A percentile compares a stretch with the other conserved stretches of the same genome.
These are phyloP conservation scores for Arthrobotrys sinensis DNA, from an alignment of 2,329 filamentous ascomycete genomes.

Conservation along the genomic window DNA sequence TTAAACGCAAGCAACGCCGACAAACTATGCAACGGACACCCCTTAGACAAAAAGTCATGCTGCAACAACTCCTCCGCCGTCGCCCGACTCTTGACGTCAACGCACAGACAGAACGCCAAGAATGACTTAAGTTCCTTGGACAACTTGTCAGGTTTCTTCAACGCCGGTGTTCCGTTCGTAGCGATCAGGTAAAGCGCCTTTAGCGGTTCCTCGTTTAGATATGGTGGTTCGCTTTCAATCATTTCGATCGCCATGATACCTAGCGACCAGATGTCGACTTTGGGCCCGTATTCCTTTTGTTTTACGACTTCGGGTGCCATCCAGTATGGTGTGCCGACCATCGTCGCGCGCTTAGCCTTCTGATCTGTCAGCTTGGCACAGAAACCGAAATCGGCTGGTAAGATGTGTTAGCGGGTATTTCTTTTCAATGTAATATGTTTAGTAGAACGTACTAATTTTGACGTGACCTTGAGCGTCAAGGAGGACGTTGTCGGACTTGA, in stretches of 20 bases:
- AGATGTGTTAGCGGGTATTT: slow-evolving; percentile 31
- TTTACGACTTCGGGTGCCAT: slow-evolving; percentile 99
- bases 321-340: slow-evolving; percentile 99
- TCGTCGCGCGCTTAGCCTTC: slow-evolving; percentile 96
- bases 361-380: slow-evolving; percentile 98
- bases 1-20: slow-evolving; percentile 91
- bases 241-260: slow-evolving; percentile 99
- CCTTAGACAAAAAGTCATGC: slow-evolving; percentile 94
- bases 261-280: slow-evolving; percentile 98
- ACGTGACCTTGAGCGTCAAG: slow-evolving; percentile 94
- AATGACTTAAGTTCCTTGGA: slow-evolving; percentile 98
- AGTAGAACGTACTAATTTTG: slow-evolving; percentile 85
- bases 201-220: slow-evolving; percentile 96
- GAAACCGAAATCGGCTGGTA: slow-evolving; percentile 96
- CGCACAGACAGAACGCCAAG: slow-evolving; percentile 94
- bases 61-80: slow-evolving; percentile 89
- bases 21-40: slow-evolving; percentile 85
- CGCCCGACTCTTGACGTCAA: slow-evolving; percentile 94
- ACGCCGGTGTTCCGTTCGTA: slow-evolving; percentile 93
- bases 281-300: slow-evolving; percentile 98
- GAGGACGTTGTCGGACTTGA: slow-evolving; percentile 99
- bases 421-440: background rate
- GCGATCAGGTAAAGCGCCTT: slow-evolving; percentile 98
- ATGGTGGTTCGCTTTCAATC: slow-evolving; percentile 98
- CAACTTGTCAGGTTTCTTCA: slow-evolving; percentile 98